Base-by-base conservation (phyloP, 2,329 filamentous ascomycete genomes). In the Colletotrichum tanaceti region DNA sequence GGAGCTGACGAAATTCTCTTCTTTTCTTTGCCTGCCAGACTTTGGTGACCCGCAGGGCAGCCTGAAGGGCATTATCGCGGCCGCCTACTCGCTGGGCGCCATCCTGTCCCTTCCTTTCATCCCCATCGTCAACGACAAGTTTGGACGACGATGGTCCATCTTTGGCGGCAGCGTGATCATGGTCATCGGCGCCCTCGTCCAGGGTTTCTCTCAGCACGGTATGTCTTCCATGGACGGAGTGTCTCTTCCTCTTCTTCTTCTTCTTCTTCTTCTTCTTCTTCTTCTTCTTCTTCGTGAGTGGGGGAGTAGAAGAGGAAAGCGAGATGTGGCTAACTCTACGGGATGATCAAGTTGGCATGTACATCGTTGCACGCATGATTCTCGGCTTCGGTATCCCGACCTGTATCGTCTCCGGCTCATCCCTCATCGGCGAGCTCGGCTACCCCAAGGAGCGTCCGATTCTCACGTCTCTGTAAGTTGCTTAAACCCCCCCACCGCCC, bases 341-440 rank as follows among this genome's bases (percentile, higher is more conserved):
- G 50, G n/a, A 54, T 3, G 4, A n/a, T 3, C 2, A 32, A 77
- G 77, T 77, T 22, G 80, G 64, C 70, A 89, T 89, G 86, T 90
- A 89, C 74, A 84, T 89, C 67, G 77, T 87, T 49, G 84, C 87
- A 41, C 86, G 88, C 73, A 83, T 89, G 72, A 79, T 90, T 28
- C 81, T 90, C 35, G 88, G 88, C 52, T 85, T 89, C 59, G 87
- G 88, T 52, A 89, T 89, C 66, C 84, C 85, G 0, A 86, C 85
- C 54, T 86, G 84, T 71, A 89, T 89, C 72, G 84, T 89, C 63
- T 85, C 85, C 7, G 87, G 84, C 5, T 87, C 87, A 1, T 82
- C 86, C 7, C 77, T 89, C 55, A 86, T 90, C 39, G 87, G 86
- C 73, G 88, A 90, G 75, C 78, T 90, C 13, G 84, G 82, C 3